Percentiles rank a stretch among this genome's conserved stretches.
Evolutionary conservation across 495 filamentous ascomycete species (phyloP).

Genomic region (Hamigera avellanea): DNA sequence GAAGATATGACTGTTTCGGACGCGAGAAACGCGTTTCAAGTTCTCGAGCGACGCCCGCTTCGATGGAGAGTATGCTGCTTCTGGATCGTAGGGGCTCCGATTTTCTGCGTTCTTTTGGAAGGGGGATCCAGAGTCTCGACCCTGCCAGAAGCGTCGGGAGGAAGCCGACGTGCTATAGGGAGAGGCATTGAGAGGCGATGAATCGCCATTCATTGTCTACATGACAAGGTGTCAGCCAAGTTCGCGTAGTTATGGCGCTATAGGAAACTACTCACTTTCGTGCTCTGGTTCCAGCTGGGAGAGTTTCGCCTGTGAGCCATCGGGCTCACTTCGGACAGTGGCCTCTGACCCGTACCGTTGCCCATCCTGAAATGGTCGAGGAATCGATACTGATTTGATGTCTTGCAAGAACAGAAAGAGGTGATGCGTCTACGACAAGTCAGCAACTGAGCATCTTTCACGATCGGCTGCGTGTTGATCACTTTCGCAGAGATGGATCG

Average conservation of each 20-base stretch:
- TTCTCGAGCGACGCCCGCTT: conserved; percentile 87
- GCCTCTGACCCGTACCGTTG: conserved; percentile 30
- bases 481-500: no score
- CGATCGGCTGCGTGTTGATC: no score
- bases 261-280: conserved; percentile 40
- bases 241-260: conserved; percentile 17
- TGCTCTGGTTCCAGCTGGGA: conserved; percentile 58
- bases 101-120: conserved; percentile 61
- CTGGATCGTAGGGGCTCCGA: conserved; percentile 42
- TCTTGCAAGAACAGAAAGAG: conserved; percentile 1
- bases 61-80: conserved; percentile 51
- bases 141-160: conserved; percentile 77
- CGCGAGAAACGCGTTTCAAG: conserved; percentile 81
- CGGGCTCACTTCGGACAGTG: conserved; percentile 44
- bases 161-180: conserved; percentile 56
- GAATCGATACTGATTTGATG: no score
- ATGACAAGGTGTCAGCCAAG: conserved; percentile 1
- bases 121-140: conserved; percentile 50
- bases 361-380: conserved; percentile 20
- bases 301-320: conserved; percentile 56
- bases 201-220: conserved; percentile 46
- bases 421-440: neutral
- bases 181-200: conserved; percentile 66
- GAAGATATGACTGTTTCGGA: conserved; percentile 95
- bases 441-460: neutral